Percentiles rank a stretch among this genome's conserved stretches.
Conservation (phyloP, 306 rosid genomes). For the Acacia acuminata region DNA sequence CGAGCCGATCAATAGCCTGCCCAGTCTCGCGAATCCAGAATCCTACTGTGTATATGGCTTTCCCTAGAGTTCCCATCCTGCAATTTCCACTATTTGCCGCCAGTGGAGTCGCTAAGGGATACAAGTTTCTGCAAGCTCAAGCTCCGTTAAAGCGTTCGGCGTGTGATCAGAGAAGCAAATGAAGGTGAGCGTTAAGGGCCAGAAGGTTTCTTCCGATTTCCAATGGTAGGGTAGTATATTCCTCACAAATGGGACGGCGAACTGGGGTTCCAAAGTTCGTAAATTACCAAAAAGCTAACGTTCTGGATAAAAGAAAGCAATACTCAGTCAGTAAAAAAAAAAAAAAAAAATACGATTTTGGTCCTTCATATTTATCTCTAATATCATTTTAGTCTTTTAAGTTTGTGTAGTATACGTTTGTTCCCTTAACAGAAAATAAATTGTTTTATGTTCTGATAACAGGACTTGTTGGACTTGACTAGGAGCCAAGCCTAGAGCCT, state of each 20-base stretch:
- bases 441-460: no score
- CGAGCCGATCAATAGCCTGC: constrained; percentile 85
- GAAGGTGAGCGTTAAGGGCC: neutral
- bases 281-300: neutral
- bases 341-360: no score
- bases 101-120: constrained; percentile 12
- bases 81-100: neutral
- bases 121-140: constrained; percentile 19
- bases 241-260: no score
- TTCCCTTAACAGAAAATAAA: no score
- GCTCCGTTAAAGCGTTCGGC: neutral
- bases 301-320: neutral
- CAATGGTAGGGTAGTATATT: constrained; percentile 29
- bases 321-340: no score
- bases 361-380: no score
- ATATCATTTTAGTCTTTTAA: no score
- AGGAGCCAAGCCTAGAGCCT: no score
- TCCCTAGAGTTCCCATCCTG: constrained; percentile 79
- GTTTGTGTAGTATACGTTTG: no score
- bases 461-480: no score
- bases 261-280: neutral
- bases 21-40: constrained; percentile 87
- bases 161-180: constrained; percentile 5
- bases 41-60: constrained; percentile 75
- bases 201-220: neutral